phyloP scores from a whole-genome alignment of 768 basidiomycete species.

The Suillus cothurnatus region DNA sequence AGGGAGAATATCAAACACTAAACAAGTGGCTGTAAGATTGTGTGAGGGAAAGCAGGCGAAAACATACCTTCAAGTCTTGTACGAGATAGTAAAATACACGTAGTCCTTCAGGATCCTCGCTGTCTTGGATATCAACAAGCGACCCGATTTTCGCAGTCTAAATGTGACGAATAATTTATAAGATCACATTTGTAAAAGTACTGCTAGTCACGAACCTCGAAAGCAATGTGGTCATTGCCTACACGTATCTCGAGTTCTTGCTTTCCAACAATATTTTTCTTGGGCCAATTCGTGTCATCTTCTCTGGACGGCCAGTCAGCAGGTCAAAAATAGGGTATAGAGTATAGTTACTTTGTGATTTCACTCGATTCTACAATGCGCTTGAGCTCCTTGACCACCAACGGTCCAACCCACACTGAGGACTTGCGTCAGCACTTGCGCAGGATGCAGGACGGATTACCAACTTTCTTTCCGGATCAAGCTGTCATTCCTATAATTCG shows the following conservation, averaged over 20 bases:
- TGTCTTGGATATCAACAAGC: constrained; percentile 94
- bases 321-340: neutral
- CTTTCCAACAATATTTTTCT: constrained; percentile 98
- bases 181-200: constrained; percentile 1
- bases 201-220: constrained; percentile 65
- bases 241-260: constrained; percentile 96
- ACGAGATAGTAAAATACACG: constrained; percentile 99
- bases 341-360: constrained; percentile 74
- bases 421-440: constrained; percentile 3
- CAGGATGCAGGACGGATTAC: constrained; percentile 27
- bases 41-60: neutral
- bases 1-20: constrained; percentile 98
- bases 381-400: constrained; percentile 94
- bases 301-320: constrained; percentile 59
- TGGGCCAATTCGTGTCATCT: constrained; percentile 98
- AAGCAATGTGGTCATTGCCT: constrained; percentile 94
- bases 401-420: constrained; percentile 91
- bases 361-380: constrained; percentile 92
- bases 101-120: constrained; percentile 95
- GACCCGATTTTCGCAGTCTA: constrained; percentile 99
- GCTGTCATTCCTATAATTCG: constrained; percentile 97
- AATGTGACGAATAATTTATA: constrained; percentile 6
- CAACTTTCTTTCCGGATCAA: constrained; percentile 98
- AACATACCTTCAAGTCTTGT: constrained; percentile 88
- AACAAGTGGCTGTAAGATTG: constrained; percentile 5